Conservation (phyloP, 2,329 filamentous ascomycete genomes). For the Scortechinia acanthostroma region DNA sequence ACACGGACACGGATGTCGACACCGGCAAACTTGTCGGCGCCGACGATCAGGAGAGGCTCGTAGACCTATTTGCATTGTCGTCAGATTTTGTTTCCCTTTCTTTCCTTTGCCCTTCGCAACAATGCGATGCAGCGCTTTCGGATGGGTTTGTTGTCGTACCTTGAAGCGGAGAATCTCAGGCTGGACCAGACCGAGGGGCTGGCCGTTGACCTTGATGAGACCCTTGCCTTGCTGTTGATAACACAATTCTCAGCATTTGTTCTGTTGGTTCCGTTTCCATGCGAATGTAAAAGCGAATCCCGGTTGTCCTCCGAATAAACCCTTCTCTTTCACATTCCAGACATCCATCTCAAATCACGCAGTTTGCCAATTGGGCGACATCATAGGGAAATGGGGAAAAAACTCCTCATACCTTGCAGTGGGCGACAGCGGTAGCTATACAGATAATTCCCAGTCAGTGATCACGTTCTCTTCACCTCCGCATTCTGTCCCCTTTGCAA, state of each 20-base stretch:
- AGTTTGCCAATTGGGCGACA: neutral
- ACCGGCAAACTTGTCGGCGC: constrained; percentile 91
- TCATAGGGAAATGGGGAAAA: neutral
- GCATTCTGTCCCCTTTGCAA: constrained; percentile 3
- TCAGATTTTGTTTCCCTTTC: constrained; percentile 5
- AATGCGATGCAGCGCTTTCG: neutral
- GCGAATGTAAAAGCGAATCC: constrained; percentile 11
- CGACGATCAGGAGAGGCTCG: constrained; percentile 94
- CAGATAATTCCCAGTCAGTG: constrained; percentile 10
- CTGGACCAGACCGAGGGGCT: constrained; percentile 87
- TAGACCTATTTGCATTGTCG: constrained; percentile 60
- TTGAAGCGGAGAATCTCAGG: constrained; percentile 97
- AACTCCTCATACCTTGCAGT: constrained; percentile 71
- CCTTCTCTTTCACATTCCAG: neutral
- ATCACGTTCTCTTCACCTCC: constrained; percentile 2
- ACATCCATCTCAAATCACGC: neutral
- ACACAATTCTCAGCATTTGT: constrained; percentile 12
- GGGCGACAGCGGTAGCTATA: constrained; percentile 75
- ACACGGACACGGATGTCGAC: constrained; percentile 98
- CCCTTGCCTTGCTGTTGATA: constrained; percentile 65
- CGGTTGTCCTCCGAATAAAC: too few relatives aligned
- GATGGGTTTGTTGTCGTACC: constrained; percentile 40
- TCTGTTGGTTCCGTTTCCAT: constrained; percentile 29
- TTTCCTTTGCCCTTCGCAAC: neutral
- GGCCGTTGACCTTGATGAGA: constrained; percentile 97